Percentiles rank a stretch among this genome's conserved stretches.
Evolutionary conservation across 75 land plant genomes (phyloP).

Genomic region (Larix kaempferi): DNA sequence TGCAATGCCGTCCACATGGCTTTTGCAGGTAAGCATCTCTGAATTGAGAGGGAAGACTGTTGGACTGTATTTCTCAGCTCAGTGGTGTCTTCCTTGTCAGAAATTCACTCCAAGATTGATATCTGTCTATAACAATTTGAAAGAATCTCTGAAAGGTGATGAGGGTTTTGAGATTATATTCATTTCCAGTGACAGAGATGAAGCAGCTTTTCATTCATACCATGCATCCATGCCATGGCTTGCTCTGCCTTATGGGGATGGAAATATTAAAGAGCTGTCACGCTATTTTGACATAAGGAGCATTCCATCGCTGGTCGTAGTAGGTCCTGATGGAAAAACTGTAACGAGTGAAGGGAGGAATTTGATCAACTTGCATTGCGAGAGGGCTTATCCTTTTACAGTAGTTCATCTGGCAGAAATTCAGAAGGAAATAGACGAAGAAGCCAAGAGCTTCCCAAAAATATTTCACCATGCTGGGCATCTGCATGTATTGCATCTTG

Average conservation of each 20-base stretch:
- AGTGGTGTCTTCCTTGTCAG: constrained; percentile 56
- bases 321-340: constrained; percentile 70
- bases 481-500: constrained; percentile 42
- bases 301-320: constrained; percentile 51
- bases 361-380: constrained; percentile 40
- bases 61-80: constrained; percentile 65
- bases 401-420: constrained; percentile 23
- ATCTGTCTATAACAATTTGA: constrained; percentile 49
- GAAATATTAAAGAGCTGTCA: constrained; percentile 21
- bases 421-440: constrained; percentile 39
- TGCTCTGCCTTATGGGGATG: constrained; percentile 51
- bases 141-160: constrained; percentile 17
- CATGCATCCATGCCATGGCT: constrained; percentile 68
- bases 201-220: constrained; percentile 32
- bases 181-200: constrained; percentile 59
- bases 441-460: constrained; percentile 37
- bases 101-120: constrained; percentile 58
- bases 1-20: not conserved
- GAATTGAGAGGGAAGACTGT: constrained; percentile 55
- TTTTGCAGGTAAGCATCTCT: constrained; percentile 11
- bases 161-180: constrained; percentile 59
- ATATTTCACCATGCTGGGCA: constrained; percentile 33
- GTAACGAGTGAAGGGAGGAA: constrained; percentile 49
- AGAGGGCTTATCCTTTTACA: constrained; percentile 62
- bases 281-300: constrained; percentile 49